These are phyloP conservation scores for Penicillium canescens DNA, from an alignment of 495 filamentous ascomycete genomes.

Conservation along the genomic window DNA sequence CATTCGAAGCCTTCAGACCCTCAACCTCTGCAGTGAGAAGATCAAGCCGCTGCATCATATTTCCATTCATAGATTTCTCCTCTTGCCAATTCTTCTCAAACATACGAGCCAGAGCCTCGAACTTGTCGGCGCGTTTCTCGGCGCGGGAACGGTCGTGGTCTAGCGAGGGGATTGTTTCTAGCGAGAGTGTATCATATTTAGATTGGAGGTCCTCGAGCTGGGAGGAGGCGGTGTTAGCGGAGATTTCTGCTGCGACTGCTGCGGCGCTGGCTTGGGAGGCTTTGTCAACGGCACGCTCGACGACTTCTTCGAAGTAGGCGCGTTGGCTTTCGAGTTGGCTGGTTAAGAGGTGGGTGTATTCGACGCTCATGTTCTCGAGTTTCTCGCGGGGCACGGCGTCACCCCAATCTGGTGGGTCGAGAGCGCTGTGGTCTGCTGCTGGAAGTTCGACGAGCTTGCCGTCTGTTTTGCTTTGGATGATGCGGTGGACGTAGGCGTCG, in stretches of 20 bases:
- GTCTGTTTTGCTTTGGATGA: constrained; percentile 89
- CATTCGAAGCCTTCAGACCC: constrained; percentile 53
- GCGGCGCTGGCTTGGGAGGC: constrained; percentile 69
- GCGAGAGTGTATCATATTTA: constrained; percentile 54
- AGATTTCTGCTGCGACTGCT: constrained; percentile 60
- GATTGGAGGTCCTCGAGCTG: constrained; percentile 55
- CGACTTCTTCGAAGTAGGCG: constrained; percentile 90
- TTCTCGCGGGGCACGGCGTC: constrained; percentile 89
- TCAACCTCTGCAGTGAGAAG: constrained; percentile 60
- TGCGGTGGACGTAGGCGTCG: constrained; percentile 92
- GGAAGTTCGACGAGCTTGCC: constrained; percentile 86
- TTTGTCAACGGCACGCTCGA: constrained; percentile 90
- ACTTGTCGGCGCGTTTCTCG: constrained; percentile 65
- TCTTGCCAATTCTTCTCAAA: constrained; percentile 79
- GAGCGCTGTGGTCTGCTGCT: constrained; percentile 43
- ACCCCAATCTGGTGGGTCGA: constrained; percentile 44
- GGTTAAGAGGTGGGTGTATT: constrained; percentile 92
- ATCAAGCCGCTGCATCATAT: constrained; percentile 74
- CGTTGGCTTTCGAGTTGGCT: constrained; percentile 90
- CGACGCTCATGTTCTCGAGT: constrained; percentile 85
- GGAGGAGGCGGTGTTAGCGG: constrained; percentile 51
- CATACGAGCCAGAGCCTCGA: constrained; percentile 70
- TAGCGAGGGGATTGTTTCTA: constrained; percentile 61
- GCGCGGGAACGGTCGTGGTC: constrained; percentile 72
- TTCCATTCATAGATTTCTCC: constrained; percentile 81